Evolutionary conservation across 345 rosid species (phyloP).

Genomic region (Eucalyptus regnans): DNA sequence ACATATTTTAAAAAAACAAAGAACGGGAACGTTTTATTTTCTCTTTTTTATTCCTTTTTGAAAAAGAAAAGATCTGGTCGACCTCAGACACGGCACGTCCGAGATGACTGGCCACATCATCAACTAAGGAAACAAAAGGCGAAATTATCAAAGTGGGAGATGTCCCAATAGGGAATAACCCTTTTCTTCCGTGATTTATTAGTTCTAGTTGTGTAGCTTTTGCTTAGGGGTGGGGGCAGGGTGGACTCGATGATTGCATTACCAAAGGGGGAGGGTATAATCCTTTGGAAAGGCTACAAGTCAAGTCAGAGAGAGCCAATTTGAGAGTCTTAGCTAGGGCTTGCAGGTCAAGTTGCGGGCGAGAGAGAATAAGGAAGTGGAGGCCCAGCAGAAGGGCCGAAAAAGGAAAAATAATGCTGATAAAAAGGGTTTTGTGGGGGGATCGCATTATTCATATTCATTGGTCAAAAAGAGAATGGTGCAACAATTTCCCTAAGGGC

Average conservation of each 20-base stretch:
- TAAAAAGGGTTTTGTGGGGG: not conserved
- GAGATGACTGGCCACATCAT: not conserved
- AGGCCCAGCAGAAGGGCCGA: not conserved
- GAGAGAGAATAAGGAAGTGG: not conserved
- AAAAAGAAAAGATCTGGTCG: not conserved
- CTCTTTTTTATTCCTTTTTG: not conserved
- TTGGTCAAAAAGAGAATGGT: not conserved
- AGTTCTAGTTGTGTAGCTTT: not conserved
- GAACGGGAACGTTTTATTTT: not conserved
- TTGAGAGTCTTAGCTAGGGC: not conserved
- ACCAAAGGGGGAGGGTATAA: not conserved
- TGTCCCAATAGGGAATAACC: not conserved
- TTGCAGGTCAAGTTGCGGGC: not conserved
- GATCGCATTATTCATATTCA: not conserved
- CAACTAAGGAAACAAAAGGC: not conserved
- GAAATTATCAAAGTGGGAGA: not conserved
- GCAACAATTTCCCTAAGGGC: not conserved
- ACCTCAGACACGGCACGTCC: not conserved
- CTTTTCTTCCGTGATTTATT: not conserved
- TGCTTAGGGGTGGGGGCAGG: not conserved
- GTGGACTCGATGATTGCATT: not conserved
- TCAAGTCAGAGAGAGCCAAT: not conserved
- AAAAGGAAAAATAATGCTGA: not conserved
- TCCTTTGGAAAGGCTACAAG: not conserved
- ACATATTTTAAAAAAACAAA: not conserved